Evolutionary conservation across 2,329 filamentous ascomycete genomes (phyloP).

Genomic region (Curvularia sp.): DNA sequence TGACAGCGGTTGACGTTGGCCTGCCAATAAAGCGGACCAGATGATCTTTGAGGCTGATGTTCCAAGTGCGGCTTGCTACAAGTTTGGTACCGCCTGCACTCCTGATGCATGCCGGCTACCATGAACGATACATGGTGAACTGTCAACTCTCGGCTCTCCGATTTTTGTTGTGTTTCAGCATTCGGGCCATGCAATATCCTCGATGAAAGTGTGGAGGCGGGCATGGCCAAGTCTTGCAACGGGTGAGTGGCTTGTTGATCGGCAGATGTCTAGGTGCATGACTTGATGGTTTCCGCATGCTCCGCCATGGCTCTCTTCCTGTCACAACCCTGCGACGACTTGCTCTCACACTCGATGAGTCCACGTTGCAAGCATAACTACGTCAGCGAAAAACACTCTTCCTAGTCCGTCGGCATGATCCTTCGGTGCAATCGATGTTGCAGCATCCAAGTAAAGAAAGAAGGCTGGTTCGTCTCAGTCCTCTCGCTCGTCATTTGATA

Average conservation of each 20-base stretch:
- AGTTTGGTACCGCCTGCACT: slow-evolving; percentile 12
- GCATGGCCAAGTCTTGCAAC: not conserved
- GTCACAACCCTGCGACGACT: slow-evolving; percentile 1
- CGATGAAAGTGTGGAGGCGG: not conserved
- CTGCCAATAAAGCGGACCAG: not conserved
- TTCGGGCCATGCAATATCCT: not conserved
- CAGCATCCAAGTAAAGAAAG: slow-evolving; percentile 2
- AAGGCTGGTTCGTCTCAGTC: slow-evolving; percentile 1
- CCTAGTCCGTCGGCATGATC: slow-evolving; percentile 3
- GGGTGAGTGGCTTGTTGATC: slow-evolving; percentile 8
- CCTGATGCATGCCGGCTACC: slow-evolving; percentile 13
- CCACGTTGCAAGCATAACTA: slow-evolving; percentile 3
- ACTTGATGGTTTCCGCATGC: slow-evolving; percentile 8
- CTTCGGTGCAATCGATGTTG: slow-evolving; percentile 5
- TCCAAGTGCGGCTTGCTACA: not conserved
- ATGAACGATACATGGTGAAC: not conserved
- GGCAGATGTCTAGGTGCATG: slow-evolving; percentile 5
- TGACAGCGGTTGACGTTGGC: not conserved
- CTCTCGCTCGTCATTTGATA: not conserved
- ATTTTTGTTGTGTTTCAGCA: not conserved
- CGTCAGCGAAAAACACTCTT: slow-evolving; percentile 4
- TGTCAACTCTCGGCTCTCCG: slow-evolving; percentile 12
- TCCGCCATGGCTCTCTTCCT: slow-evolving; percentile 3
- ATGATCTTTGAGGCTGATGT: not conserved
- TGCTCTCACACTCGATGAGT: slow-evolving; percentile 1